phyloP scores from a whole-genome alignment of 2,329 filamentous ascomycete species.

The Chalaropsis thielavioides region DNA sequence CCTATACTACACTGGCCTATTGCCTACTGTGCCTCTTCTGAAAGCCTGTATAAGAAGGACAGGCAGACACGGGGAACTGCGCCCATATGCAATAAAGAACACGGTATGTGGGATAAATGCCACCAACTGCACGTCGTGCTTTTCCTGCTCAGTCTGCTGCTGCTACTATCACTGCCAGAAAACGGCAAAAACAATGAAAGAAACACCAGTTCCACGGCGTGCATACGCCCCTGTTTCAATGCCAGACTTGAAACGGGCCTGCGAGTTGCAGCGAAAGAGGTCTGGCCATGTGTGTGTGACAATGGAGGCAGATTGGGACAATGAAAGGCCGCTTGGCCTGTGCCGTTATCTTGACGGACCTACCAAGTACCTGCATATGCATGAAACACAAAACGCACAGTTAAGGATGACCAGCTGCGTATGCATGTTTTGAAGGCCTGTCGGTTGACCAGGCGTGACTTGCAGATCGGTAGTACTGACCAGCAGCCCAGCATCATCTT shows the following conservation, averaged over 20 bases:
- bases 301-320: neutral
- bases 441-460: neutral
- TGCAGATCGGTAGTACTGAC: neutral
- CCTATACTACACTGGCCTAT: neutral
- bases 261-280: neutral
- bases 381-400: slow-evolving; percentile 2
- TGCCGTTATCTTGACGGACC: too few relatives aligned
- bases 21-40: neutral
- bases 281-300: neutral
- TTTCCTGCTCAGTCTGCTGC: neutral
- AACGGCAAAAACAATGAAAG: neutral
- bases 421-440: slow-evolving; percentile 4
- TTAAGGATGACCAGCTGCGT: slow-evolving; percentile 1
- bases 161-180: neutral
- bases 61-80: neutral
- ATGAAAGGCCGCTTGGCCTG: too few relatives aligned
- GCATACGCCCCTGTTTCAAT: neutral
- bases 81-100: neutral
- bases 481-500: too few relatives aligned
- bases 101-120: neutral
- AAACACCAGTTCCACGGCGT: neutral
- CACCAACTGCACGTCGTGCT: too few relatives aligned
- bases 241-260: neutral
- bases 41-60: neutral
- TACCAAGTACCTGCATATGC: neutral